Conservation (phyloP, 2,329 filamentous ascomycete genomes). For the Thelonectria blattea region DNA sequence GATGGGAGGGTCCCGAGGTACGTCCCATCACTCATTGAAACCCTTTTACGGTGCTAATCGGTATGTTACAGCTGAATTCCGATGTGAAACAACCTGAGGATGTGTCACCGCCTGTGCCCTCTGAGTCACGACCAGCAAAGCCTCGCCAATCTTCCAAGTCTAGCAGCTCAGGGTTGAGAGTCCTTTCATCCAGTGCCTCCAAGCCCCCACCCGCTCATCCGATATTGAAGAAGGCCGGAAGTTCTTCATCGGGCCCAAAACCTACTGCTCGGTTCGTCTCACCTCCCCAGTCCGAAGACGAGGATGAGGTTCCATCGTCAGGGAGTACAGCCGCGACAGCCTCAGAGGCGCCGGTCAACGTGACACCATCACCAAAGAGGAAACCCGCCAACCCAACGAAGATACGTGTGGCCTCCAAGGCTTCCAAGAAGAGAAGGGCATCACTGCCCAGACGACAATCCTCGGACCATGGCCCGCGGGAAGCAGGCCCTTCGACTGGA, state of each 20-base stretch:
- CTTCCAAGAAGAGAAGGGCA: slow-evolving; percentile 53
- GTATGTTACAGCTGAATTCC: slow-evolving; percentile 36
- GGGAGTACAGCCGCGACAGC: slow-evolving; percentile 46
- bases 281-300: slow-evolving; percentile 56
- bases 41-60: slow-evolving; percentile 18
- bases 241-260: slow-evolving; percentile 59
- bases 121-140: slow-evolving; percentile 24
- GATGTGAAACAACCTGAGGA: slow-evolving; percentile 40
- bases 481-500: slow-evolving; percentile 36
- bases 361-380: slow-evolving; percentile 39
- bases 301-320: slow-evolving; percentile 50
- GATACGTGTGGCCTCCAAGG: slow-evolving; percentile 52
- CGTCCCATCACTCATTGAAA: slow-evolving; percentile 22
- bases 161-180: slow-evolving; percentile 31
- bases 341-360: slow-evolving; percentile 39
- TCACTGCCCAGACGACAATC: slow-evolving; percentile 53
- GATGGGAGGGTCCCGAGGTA: slow-evolving; percentile 60
- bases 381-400: slow-evolving; percentile 39
- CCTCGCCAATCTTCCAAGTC: slow-evolving; percentile 27
- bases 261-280: slow-evolving; percentile 68
- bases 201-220: slow-evolving; percentile 59
- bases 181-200: slow-evolving; percentile 49
- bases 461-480: slow-evolving; percentile 39
- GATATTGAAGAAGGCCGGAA: slow-evolving; percentile 65
- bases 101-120: slow-evolving; percentile 27